Base-by-base conservation (phyloP, 2,329 filamentous ascomycete genomes). In the Fusarium brevicatenulatum region DNA sequence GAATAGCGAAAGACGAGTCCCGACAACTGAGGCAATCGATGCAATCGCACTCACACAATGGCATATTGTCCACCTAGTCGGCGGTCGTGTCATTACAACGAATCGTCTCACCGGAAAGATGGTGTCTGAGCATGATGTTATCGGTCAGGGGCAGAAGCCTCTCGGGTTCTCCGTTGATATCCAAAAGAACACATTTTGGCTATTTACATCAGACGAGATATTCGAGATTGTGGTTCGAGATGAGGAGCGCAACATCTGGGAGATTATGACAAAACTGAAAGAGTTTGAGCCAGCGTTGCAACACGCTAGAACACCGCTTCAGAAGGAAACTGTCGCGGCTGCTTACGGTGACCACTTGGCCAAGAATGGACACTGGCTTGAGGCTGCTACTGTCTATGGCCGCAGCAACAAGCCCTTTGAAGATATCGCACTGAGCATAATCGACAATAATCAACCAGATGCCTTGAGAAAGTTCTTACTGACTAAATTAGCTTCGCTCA, bases 391-490 rank as follows among this genome's bases (percentile, higher is more conserved):
- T 15, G 90, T 98, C 5, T 98, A 97, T 80, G 96, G 96, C 18
- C 94, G 94, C 81, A 98, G 96, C 82, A 98, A 93, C 80, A 98
- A 98, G 84, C 91, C 94, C 0, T 99, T 99, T 75, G 96, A 99
- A 80, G 95, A 99, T 79, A 95, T 99, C 50, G 95, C 95, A 28
- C 86, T 99, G 40, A 91, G 91, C 3, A 93, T 99, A 78, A 95
- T 99, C 73, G 95, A 98, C 82, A 92, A 93, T 72, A 91, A 91
- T 43, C 94, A 98, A 81, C 92, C 94, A 63, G 95, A 98, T 84
- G 95, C 96, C 4, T 83, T 99, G 72, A 90, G 95, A 53, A 95
- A 93, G 78, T 99, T 99, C 78, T 87, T 99, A 9, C 82, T 95
- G 28, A 93, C 94, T 0, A 98, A 97, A 82, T 86, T 99, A 37